Conservation (phyloP, 2,329 filamentous ascomycete species). For the Trichoderma koningiopsis region DNA sequence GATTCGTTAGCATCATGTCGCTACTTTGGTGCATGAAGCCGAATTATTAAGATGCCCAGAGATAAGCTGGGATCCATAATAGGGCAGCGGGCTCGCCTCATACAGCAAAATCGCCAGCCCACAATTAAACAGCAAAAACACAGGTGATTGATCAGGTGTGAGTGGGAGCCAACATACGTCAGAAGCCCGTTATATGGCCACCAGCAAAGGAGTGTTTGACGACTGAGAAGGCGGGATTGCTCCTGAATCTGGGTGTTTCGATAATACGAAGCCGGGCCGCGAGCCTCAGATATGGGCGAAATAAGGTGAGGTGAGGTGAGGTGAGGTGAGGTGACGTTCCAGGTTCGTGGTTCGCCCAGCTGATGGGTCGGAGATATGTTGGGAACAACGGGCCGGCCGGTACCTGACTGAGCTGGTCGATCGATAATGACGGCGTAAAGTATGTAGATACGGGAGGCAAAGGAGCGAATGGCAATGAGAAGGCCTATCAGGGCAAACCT, state of each 20-base stretch:
- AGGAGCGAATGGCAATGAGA: neutral
- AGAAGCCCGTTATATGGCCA: conserved; percentile 17
- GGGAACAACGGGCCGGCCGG: neutral
- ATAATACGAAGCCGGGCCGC: conserved; percentile 1
- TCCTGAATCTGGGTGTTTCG: neutral
- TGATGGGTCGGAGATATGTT: neutral
- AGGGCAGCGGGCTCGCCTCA: conserved; percentile 18
- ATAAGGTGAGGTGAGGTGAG: conserved; percentile 10
- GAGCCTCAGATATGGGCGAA: neutral
- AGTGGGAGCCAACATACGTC: conserved; percentile 19
- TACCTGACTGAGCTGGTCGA: neutral
- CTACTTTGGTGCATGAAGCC: neutral
- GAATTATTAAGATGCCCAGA: conserved; percentile 4
- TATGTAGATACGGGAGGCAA: neutral
- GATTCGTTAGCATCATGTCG: conserved; percentile 22
- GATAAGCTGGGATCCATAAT: conserved; percentile 24
- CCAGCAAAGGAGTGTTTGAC: neutral
- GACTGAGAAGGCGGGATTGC: neutral
- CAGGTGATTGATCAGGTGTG: conserved; percentile 23
- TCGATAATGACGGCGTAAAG: conserved; percentile 12
- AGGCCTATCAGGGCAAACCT: neutral
- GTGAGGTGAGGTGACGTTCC: conserved; percentile 6
- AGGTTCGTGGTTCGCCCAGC: neutral
- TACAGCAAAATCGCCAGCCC: conserved; percentile 3
- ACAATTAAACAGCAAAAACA: conserved; percentile 16